A percentile compares a stretch with the other conserved stretches of the same genome.
These are phyloP conservation scores for Pharus latifolius DNA, from an alignment of 176 grass and related monocot species.

Conservation along the genomic window DNA sequence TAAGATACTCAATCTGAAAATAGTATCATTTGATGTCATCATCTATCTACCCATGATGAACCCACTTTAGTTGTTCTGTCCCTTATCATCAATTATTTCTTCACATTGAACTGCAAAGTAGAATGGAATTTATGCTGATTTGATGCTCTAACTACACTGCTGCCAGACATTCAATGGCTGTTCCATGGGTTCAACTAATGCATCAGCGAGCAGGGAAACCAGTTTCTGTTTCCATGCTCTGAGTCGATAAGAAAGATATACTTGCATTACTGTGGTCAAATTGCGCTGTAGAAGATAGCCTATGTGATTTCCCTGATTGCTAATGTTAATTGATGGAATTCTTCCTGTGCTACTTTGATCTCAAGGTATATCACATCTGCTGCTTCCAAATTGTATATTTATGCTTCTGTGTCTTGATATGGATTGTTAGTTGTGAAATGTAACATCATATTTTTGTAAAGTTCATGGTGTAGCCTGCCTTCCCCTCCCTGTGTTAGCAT, in stretches of 20 bases:
- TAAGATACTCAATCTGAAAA: background rate
- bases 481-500: background rate
- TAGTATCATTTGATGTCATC: background rate
- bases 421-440: background rate
- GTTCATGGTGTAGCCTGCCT: background rate
- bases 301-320: background rate
- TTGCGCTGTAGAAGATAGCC: background rate
- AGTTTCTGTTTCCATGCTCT: background rate
- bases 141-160: background rate
- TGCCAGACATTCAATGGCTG: background rate
- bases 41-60: slow-evolving; percentile 1
- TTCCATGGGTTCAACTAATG: background rate
- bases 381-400: background rate
- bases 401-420: background rate
- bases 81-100: background rate
- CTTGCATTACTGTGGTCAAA: background rate
- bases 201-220: background rate
- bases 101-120: background rate
- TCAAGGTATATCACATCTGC: background rate
- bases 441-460: no score
- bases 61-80: background rate
- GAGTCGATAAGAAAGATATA: background rate
- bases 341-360: background rate
- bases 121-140: background rate
- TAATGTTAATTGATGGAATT: background rate